Evolutionary conservation across 805 yeast genomes (phyloP).

Genomic region (Candida taoyuanica): DNA sequence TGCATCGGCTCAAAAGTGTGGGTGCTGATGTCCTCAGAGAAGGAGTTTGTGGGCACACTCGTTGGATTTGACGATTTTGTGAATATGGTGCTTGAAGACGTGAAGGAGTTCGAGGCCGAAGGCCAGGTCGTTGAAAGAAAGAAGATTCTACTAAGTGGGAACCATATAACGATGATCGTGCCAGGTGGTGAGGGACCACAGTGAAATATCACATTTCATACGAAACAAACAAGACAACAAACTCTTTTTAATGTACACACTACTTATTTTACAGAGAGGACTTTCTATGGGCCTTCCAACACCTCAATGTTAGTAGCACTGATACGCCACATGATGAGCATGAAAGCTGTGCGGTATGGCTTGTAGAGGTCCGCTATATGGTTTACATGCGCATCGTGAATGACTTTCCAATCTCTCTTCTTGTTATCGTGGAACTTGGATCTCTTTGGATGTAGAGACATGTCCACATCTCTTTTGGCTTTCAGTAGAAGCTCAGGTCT

Average conservation of each 20-base stretch:
- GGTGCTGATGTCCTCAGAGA: conserved; percentile 56
- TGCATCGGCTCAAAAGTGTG: conserved; percentile 76
- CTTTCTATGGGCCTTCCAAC: conserved; percentile 5
- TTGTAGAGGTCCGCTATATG: conserved; percentile 51
- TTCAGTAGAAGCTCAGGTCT: conserved; percentile 46
- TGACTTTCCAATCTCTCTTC: conserved; percentile 61
- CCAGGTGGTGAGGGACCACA: conserved; percentile 44
- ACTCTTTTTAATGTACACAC: conserved; percentile 2
- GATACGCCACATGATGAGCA: conserved; percentile 72
- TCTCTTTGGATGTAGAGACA: conserved; percentile 33
- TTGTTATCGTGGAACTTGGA: conserved; percentile 30
- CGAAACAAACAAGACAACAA: conserved; percentile 2
- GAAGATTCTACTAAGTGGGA: conserved; percentile 66
- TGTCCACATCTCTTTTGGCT: conserved; percentile 37
- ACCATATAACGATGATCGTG: conserved; percentile 64
- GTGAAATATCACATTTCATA: background rate
- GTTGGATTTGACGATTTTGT: conserved; percentile 95
- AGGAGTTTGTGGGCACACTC: conserved; percentile 84
- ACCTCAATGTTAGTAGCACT: conserved; percentile 39
- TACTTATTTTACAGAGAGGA: background rate
- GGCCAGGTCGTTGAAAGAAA: conserved; percentile 43
- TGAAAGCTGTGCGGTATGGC: conserved; percentile 66
- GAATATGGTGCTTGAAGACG: conserved; percentile 83
- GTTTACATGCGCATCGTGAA: conserved; percentile 54
- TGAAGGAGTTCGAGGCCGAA: conserved; percentile 53